phyloP scores from a whole-genome alignment of 495 filamentous ascomycete genomes.

The Venustampulla echinocandica region DNA sequence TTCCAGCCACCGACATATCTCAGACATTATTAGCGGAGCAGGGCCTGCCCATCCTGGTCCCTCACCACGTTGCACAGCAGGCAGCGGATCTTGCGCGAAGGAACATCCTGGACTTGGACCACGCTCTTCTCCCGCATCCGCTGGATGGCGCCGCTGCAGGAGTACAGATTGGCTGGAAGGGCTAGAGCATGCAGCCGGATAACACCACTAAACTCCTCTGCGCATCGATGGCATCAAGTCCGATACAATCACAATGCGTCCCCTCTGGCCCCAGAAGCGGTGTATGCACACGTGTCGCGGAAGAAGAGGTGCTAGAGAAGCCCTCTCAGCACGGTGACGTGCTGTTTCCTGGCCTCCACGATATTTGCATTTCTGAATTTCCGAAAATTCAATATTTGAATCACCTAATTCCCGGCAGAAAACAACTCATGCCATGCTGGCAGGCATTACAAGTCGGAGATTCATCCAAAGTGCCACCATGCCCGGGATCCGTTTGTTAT shows the following conservation, averaged over 20 bases:
- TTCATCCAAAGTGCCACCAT: too few species aligned
- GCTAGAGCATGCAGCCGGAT: conserved; percentile 16
- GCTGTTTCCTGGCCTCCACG: too few species aligned
- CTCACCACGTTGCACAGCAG: conserved; percentile 13
- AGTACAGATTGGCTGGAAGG: conserved; percentile 11
- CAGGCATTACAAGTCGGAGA: too few species aligned
- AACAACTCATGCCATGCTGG: too few species aligned
- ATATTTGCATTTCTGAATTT: too few species aligned
- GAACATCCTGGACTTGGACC: background rate
- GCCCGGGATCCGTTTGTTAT: too few species aligned
- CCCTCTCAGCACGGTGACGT: conserved; percentile 6
- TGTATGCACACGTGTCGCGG: conserved; percentile 18
- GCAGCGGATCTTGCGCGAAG: conserved; percentile 2
- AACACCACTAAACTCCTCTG: conserved; percentile 3
- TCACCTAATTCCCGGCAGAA: too few species aligned
- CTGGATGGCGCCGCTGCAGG: conserved; percentile 12
- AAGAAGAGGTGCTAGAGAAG: conserved; percentile 11
- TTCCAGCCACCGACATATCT: background rate
- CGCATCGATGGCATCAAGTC: conserved; percentile 12
- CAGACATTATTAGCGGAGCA: conserved; percentile 1
- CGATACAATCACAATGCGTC: background rate
- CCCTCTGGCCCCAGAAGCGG: conserved; percentile 7
- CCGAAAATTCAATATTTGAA: too few species aligned
- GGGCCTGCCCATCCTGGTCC: background rate
- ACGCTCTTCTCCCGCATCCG: conserved; percentile 14